Percentiles rank a stretch among this genome's conserved stretches.
Evolutionary conservation across 176 grass and related monocot genomes (phyloP).

Genomic region (Echinochloa phyllopogon): DNA sequence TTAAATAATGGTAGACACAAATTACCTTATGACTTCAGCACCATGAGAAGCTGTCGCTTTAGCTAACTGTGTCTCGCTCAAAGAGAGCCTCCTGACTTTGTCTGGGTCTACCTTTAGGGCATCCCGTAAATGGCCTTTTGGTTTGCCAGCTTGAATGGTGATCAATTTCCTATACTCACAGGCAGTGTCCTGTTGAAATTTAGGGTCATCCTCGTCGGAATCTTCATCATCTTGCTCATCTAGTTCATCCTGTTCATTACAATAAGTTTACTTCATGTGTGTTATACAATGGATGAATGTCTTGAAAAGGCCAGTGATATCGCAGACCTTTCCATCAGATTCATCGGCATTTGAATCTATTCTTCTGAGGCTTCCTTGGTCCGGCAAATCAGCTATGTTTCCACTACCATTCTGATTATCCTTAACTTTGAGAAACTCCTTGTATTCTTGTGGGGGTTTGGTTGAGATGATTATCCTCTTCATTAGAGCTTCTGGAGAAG

Average conservation of each 20-base stretch:
- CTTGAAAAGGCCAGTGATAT: slow-evolving; percentile 8
- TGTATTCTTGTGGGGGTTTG: slow-evolving; percentile 90
- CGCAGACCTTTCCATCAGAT: slow-evolving; percentile 70
- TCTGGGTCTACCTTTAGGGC: slow-evolving; percentile 67
- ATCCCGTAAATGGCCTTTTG: slow-evolving; percentile 82
- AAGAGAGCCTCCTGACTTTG: slow-evolving; percentile 73
- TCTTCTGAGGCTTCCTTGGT: slow-evolving; percentile 51
- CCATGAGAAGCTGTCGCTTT: slow-evolving; percentile 72
- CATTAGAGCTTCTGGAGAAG: slow-evolving; percentile 87
- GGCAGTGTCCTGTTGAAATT: slow-evolving; percentile 56
- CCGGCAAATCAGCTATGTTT: slow-evolving; percentile 32
- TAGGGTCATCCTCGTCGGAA: slow-evolving; percentile 59
- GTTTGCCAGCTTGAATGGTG: slow-evolving; percentile 90
- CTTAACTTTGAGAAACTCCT: slow-evolving; percentile 75
- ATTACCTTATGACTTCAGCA: slow-evolving; percentile 83
- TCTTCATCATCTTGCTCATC: slow-evolving; percentile 71
- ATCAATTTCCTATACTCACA: slow-evolving; percentile 79
- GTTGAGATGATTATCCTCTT: slow-evolving; percentile 90
- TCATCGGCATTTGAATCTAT: slow-evolving; percentile 66
- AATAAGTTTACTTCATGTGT: slow-evolving; percentile 37
- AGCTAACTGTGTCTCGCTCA: slow-evolving; percentile 76
- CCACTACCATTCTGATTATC: slow-evolving; percentile 26
- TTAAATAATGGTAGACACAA: slow-evolving; percentile 1
- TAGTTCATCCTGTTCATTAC: slow-evolving; percentile 52
- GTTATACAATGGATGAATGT: slow-evolving; percentile 7